A percentile compares a stretch with the other conserved stretches of the same genome.
Evolutionary conservation across 2,329 filamentous ascomycete genomes (phyloP).

Genomic region (Pseudogymnoascus sp.): DNA sequence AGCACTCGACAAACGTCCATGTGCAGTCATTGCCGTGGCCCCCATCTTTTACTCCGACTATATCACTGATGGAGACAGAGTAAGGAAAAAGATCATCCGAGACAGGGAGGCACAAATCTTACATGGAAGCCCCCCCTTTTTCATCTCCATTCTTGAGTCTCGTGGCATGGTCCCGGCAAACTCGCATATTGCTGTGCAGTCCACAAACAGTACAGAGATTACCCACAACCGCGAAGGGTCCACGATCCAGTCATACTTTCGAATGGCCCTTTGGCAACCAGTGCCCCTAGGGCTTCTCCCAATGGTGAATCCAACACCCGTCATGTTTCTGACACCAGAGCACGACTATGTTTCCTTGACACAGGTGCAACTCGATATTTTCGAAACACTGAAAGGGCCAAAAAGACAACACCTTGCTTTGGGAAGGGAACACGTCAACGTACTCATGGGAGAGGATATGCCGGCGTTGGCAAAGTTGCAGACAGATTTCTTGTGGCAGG

Average conservation of each 20-base stretch:
- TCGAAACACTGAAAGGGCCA: slow-evolving; percentile 17
- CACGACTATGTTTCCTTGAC: slow-evolving; percentile 11
- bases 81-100: not conserved
- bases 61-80: not conserved
- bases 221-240: not conserved
- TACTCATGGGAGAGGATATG: slow-evolving; percentile 20
- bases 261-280: not conserved
- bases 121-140: not conserved
- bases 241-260: slow-evolving; percentile 3
- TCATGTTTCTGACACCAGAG: slow-evolving; percentile 11
- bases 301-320: slow-evolving; percentile 8
- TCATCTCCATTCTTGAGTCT: not conserved
- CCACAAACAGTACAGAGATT: not conserved
- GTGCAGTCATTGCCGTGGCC: slow-evolving; percentile 25
- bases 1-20: slow-evolving; percentile 32
- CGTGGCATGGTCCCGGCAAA: not conserved
- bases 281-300: not conserved
- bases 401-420: slow-evolving; percentile 20
- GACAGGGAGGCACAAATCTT: slow-evolving; percentile 1
- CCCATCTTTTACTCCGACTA: not conserved
- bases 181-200: not conserved
- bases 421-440: slow-evolving; percentile 23
- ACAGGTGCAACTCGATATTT: slow-evolving; percentile 19
- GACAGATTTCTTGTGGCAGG: slow-evolving; percentile 17
- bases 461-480: slow-evolving; percentile 17